Evolutionary conservation across 805 yeast species (phyloP).

Genomic region (Candida nitratophila): DNA sequence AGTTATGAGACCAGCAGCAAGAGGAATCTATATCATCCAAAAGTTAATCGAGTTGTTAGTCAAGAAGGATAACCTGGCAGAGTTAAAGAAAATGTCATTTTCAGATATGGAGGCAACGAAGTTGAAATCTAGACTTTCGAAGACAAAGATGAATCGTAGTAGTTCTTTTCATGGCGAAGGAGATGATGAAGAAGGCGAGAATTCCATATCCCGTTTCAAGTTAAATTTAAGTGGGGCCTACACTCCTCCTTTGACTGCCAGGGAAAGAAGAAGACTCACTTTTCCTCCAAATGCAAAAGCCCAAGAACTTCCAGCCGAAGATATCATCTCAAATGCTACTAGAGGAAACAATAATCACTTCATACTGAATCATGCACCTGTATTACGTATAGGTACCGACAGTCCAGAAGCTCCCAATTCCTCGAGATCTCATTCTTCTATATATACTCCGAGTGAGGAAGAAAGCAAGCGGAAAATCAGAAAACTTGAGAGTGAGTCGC

Average conservation of each 20-base stretch:
- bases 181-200: not conserved
- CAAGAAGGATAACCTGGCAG: constrained; percentile 6
- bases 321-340: not conserved
- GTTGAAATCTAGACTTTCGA: not conserved
- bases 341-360: not conserved
- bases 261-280: not conserved
- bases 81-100: not conserved
- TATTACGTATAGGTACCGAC: not conserved
- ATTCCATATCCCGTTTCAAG: not conserved
- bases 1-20: constrained; percentile 21
- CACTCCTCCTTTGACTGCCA: not conserved
- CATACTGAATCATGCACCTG: no score
- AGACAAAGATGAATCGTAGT: not conserved
- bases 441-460: no score
- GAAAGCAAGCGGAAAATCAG: no score
- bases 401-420: not conserved
- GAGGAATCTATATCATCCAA: constrained; percentile 23
- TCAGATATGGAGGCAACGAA: not conserved
- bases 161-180: not conserved
- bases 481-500: no score
- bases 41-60: constrained; percentile 14
- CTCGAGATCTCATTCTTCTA: no score
- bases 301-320: not conserved
- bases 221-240: not conserved
- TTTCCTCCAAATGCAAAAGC: not conserved